phyloP scores from a whole-genome alignment of 2,329 filamentous ascomycete genomes.

The Claviceps sp. region DNA sequence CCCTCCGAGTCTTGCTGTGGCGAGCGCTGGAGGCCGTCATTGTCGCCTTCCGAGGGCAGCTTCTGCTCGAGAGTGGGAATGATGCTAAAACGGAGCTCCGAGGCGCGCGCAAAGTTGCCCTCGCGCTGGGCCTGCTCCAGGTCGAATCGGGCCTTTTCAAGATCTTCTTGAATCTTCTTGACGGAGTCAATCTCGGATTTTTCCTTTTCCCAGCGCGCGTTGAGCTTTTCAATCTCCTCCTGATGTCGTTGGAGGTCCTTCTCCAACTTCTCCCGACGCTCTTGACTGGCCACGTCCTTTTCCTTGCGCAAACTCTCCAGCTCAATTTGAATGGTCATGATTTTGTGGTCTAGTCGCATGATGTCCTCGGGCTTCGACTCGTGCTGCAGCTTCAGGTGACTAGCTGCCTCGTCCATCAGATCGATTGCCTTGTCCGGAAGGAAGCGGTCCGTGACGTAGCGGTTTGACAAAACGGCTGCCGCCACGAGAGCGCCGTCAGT shows the following conservation, averaged over 20 bases:
- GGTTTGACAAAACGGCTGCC: conserved; percentile 81
- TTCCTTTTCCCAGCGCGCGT: conserved; percentile 81
- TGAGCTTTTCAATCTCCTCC: conserved; percentile 61
- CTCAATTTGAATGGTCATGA: conserved; percentile 96
- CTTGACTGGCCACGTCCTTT: conserved; percentile 76
- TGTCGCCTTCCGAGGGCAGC: conserved; percentile 59
- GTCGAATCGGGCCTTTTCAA: conserved; percentile 74
- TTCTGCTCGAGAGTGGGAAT: conserved; percentile 73
- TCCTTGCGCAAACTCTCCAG: conserved; percentile 90
- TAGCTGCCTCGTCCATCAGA: conserved; percentile 89
- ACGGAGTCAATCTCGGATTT: conserved; percentile 72
- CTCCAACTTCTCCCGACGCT: conserved; percentile 78
- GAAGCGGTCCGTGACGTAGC: conserved; percentile 93
- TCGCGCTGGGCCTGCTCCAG: conserved; percentile 77
- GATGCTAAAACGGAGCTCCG: conserved; percentile 75
- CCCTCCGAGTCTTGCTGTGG: conserved; percentile 24
- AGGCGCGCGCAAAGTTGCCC: conserved; percentile 81
- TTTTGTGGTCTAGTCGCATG: conserved; percentile 80
- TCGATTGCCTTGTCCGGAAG: conserved; percentile 96
- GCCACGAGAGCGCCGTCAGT: conserved; percentile 86
- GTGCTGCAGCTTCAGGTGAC: conserved; percentile 78
- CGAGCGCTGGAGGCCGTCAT: conserved; percentile 9
- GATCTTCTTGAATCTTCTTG: conserved; percentile 76
- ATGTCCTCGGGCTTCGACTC: conserved; percentile 96
- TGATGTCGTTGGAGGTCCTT: conserved; percentile 61